Base-by-base conservation (phyloP, 495 filamentous ascomycete genomes). In the Penicillium parvum region DNA sequence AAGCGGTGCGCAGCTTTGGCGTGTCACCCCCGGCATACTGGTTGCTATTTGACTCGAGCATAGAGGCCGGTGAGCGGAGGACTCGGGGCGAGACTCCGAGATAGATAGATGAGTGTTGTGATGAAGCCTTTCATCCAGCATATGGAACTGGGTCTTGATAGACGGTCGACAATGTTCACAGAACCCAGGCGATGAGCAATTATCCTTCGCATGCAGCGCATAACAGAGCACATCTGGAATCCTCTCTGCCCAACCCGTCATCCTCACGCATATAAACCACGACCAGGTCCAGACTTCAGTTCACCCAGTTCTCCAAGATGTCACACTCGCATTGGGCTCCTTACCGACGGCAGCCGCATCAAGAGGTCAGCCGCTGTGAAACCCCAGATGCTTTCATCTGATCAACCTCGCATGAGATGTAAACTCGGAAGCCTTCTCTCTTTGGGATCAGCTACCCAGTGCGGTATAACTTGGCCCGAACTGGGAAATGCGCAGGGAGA, bases 291-390 rank as follows among this genome's bases (percentile, higher is more conserved):
- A 58, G 42, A n/a, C 47, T 50, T 45, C 44, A 44, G 35, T 27
- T 34, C 20, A 32, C 48, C 20, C 18, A 17, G 32, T 19, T 21
- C 8, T 4, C 25, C 45, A 34, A 49, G 47, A 50, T 55, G 52
- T 53, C 45, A 56, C 62, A 67, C 58, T 58, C 46, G 55, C 64
- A 65, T 63, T 57, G 37, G 46, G 56, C 63, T 56, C 49, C 45
- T 41, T 61, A 55, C 56, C 57, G 58, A 58, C 53, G 63, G 55
- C 45, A 64, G 61, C 56, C 60, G 60, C 55, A 61, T 58, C 35
- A 57, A 61, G 51, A 59, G 58, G 63, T 68, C 67, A 71, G 67
- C 67, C 65, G 63, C 63, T 67, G 67, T 71, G 67, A 61, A 65
- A 71, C 67, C 63, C 55, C 37, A 58, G 43, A 54, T 45, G 42